These are phyloP conservation scores for Xanthoparmelia taractica DNA, from an alignment of 495 filamentous ascomycete species.

Conservation along the genomic window DNA sequence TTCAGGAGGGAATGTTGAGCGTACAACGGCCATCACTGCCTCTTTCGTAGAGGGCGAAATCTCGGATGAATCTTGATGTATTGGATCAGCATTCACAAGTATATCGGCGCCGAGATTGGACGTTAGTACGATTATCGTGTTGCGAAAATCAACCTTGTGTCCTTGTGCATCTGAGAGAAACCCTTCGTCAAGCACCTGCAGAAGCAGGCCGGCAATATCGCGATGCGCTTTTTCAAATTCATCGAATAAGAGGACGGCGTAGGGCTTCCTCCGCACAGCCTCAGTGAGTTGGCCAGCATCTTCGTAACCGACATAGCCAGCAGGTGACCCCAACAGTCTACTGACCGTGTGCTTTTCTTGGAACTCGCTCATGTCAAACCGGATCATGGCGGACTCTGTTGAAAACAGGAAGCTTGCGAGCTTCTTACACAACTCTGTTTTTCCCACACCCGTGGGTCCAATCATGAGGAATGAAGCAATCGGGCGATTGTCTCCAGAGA, in stretches of 20 bases:
- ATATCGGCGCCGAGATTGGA: constrained; percentile 69
- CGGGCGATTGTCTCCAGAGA: constrained; percentile 85
- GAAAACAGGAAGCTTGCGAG: constrained; percentile 90
- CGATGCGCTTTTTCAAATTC: constrained; percentile 97
- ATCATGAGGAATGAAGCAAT: constrained; percentile 96
- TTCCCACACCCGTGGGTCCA: constrained; percentile 92
- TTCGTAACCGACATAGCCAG: constrained; percentile 94
- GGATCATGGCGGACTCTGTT: constrained; percentile 77
- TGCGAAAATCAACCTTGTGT: constrained; percentile 91
- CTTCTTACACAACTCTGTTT: constrained; percentile 95
- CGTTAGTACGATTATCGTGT: constrained; percentile 91
- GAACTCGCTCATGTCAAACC: constrained; percentile 98
- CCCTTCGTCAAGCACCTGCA: constrained; percentile 94
- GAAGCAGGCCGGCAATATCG: constrained; percentile 86
- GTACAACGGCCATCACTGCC: constrained; percentile 85
- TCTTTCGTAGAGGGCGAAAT: constrained; percentile 61
- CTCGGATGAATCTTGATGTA: constrained; percentile 42
- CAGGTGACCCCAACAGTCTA: constrained; percentile 82
- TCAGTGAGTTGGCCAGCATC: constrained; percentile 96
- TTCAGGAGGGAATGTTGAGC: constrained; percentile 71
- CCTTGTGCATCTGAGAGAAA: constrained; percentile 94
- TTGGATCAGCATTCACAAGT: constrained; percentile 39
- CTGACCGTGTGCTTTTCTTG: constrained; percentile 96
- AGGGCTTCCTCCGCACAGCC: constrained; percentile 89
- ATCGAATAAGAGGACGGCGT: constrained; percentile 90